Base-by-base conservation (phyloP, 441 rosid genomes). In the Codiaeum variegatum region DNA sequence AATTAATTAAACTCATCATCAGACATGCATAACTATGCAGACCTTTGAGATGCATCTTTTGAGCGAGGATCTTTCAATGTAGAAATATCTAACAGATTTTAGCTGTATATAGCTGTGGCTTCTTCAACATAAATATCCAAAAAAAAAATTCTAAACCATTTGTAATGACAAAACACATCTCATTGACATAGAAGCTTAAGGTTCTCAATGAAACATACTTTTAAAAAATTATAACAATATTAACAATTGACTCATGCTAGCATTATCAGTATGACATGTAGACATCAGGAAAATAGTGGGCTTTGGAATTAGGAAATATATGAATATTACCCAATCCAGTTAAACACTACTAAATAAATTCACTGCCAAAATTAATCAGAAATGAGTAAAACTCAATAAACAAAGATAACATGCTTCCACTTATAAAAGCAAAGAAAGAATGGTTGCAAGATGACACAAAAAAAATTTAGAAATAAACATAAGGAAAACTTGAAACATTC, bases 1-100 rank as follows among this genome's bases (percentile, higher is more conserved):
- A 31, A 15, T 19, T 56, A 38, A 40, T 56, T 19, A 69, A 44
- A 32, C 38, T 26, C 19, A 38, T 36, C 4, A 11, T 13, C 32
- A 66, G 10, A 63, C 3, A 28, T 31, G 9, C 49, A 60, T 31
- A 65, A 0, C 67, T 10, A 24, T 7, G 2, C n/a, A 36, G 76
- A 94, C 97, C 93, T 88, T 82, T 89, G 97, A 32, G 92, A 88
- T 80, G 97, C 94, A 87, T 88, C 91, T 81, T 86, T 85, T 21
- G 92, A 83, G 24, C 85, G 91, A 78, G 93, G 94, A 83, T 89
- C 96, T 77, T 89, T 88, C 78, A 89, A 79, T 13, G 86, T 87
- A 10, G 92, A 90, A 82, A 84, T 75, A 76, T 86, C 91, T 55
- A 96, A 88, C 16, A 88, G 82, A 75, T 88, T 92, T 79, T 87